Base-by-base conservation (phyloP, 345 rosid genomes). In the Murraya koenigii region DNA sequence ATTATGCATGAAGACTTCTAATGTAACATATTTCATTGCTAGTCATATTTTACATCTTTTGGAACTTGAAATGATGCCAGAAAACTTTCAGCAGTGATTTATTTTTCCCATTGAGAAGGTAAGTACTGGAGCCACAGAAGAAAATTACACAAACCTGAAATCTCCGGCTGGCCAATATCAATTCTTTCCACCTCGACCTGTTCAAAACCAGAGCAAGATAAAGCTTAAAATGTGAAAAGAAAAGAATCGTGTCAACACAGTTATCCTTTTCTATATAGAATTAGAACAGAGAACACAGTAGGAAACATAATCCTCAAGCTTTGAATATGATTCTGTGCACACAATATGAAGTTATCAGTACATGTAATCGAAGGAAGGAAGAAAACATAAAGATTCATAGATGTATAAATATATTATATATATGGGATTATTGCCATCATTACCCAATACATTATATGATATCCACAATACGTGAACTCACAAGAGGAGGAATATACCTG, bases 151-250 rank as follows among this genome's bases (percentile, higher is more conserved):
- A 75, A 81, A 90, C 94, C 94, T 83, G 86, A 77, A 74, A 77
- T 80, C 61, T 82, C 89, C 13, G 87, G 86, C 66, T 81, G 89
- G 47, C 90, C 90, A 72, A 92, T 85, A 81, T 94, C 94, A 77
- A 94, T 92, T 77, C 85, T 85, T 78, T 94, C 98, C 78, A 92
- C 96, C 81, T 91, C 92, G 75, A 92, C 94, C 98, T 89, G 80
- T 15, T 70, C 44, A 79, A 74, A 71, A 20, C 39, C 60, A 38
- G 54, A 69, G 58, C 17, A 69, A 58, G 39, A 54, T 5, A 20
- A 25, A 58, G 39, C 22, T 26, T 70, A 72, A 71, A 67, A 77
- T 26, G 35, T 64, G 60, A 75, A 49, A 52, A 74, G 72, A 35
- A 32, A 20, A 17, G 35, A 47, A 49, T 26, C 22, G 26, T 74